These are phyloP conservation scores for Eucalyptus cladocalyx DNA, from an alignment of 345 rosid genomes.

Conservation along the genomic window DNA sequence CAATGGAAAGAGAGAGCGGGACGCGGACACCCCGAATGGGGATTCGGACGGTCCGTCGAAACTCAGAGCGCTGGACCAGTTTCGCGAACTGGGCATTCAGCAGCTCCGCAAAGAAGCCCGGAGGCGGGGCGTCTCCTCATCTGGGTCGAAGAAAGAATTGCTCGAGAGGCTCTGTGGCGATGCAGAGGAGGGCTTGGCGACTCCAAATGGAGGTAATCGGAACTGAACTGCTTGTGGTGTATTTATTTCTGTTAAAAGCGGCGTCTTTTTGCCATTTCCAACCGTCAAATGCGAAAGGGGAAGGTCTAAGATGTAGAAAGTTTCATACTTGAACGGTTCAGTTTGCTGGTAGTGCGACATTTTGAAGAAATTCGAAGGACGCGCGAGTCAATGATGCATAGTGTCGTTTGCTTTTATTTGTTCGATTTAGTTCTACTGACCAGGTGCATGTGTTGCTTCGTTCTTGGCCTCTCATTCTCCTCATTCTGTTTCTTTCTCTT, in stretches of 20 bases:
- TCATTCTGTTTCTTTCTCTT: neutral
- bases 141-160: conserved; percentile 65
- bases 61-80: conserved; percentile 28
- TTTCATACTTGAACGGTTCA: neutral
- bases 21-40: neutral
- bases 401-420: neutral
- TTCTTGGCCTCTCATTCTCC: neutral
- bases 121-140: conserved; percentile 29
- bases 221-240: neutral
- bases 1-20: conserved; percentile 37
- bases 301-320: neutral
- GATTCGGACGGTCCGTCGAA: conserved; percentile 13
- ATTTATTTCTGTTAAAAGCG: neutral
- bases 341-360: neutral
- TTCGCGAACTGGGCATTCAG: conserved; percentile 47
- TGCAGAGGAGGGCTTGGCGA: neutral
- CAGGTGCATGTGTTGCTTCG: neutral
- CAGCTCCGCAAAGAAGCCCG: conserved; percentile 65
- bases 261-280: neutral
- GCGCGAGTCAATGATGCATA: neutral
- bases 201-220: conserved; percentile 3
- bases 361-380: neutral
- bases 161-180: conserved; percentile 46
- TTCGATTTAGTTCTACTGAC: neutral
- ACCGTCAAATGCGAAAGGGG: neutral